A percentile compares a stretch with the other conserved stretches of the same genome.
Conservation (phyloP, 2,329 filamentous ascomycete genomes). For the Trichoderma sp. region DNA sequence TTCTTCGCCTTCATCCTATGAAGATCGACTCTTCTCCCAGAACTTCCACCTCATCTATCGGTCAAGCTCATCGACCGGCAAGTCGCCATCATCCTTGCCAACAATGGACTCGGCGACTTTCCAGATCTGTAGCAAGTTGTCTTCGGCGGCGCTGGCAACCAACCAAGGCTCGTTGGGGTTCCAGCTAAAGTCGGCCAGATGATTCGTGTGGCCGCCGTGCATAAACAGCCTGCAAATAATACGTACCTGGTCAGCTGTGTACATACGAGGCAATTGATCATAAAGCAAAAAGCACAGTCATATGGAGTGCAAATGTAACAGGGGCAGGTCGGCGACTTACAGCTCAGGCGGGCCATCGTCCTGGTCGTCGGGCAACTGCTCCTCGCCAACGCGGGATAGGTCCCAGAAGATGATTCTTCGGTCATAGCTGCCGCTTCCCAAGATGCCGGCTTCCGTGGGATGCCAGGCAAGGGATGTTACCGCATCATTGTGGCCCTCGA, state of each 20-base stretch:
- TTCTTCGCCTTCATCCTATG: constrained; percentile 38
- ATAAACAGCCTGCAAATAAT: constrained; percentile 75
- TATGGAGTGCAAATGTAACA: too few species aligned
- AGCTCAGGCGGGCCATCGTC: constrained; percentile 95
- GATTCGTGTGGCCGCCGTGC: constrained; percentile 97
- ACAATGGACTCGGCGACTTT: constrained; percentile 83
- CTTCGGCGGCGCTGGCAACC: constrained; percentile 91
- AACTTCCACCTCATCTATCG: constrained; percentile 50
- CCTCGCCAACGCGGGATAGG: constrained; percentile 84
- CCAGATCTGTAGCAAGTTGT: constrained; percentile 96
- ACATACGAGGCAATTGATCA: too few species aligned
- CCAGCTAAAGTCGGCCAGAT: constrained; percentile 96
- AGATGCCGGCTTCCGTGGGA: constrained; percentile 81
- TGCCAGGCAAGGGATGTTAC: constrained; percentile 96
- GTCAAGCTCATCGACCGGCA: constrained; percentile 77
- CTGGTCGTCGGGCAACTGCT: constrained; percentile 91
- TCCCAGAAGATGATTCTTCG: constrained; percentile 97
- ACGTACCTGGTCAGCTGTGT: constrained; percentile 29
- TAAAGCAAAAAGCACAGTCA: too few species aligned
- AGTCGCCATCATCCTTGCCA: constrained; percentile 72
- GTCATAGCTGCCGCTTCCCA: constrained; percentile 92
- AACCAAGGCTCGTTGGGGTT: constrained; percentile 97
- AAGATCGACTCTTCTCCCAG: constrained; percentile 38
- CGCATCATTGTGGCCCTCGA: constrained; percentile 84
- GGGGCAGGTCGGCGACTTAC: constrained; percentile 54